Percentiles rank a stretch among this genome's conserved stretches.
Conservation (phyloP, 208 protist species). For the Trypanosoma cruzi region DNA sequence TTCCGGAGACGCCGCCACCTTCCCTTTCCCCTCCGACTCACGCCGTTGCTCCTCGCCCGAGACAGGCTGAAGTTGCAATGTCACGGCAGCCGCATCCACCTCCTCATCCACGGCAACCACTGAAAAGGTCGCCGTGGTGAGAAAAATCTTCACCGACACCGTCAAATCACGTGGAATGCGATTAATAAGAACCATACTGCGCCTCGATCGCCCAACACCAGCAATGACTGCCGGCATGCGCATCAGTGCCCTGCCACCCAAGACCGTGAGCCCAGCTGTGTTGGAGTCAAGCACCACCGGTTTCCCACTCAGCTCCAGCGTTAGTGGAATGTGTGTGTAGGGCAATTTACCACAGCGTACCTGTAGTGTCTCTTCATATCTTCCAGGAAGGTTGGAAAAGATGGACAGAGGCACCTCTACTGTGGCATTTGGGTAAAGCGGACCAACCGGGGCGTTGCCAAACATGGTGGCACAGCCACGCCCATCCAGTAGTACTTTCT, state of each 20-base stretch:
- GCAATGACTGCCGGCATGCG: slow-evolving; percentile 90
- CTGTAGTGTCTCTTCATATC: slow-evolving; percentile 70
- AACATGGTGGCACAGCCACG: slow-evolving; percentile 59
- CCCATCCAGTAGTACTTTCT: slow-evolving; percentile 78
- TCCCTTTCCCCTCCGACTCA: slow-evolving; percentile 44
- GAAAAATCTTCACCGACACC: slow-evolving; percentile 68
- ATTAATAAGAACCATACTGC: slow-evolving; percentile 75
- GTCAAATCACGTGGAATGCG: slow-evolving; percentile 85
- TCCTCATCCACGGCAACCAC: slow-evolving; percentile 77
- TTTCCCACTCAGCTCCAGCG: slow-evolving; percentile 68
- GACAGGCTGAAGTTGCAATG: slow-evolving; percentile 58
- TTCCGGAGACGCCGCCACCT: slow-evolving; percentile 49
- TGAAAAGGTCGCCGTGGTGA: slow-evolving; percentile 59
- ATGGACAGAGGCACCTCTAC: slow-evolving; percentile 44
- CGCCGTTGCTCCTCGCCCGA: slow-evolving; percentile 33
- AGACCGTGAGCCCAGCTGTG: slow-evolving; percentile 70
- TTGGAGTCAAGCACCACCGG: slow-evolving; percentile 79
- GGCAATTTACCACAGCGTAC: slow-evolving; percentile 55
- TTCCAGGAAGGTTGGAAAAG: slow-evolving; percentile 74
- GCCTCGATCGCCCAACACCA: slow-evolving; percentile 61
- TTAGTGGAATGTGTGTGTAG: slow-evolving; percentile 52
- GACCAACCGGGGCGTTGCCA: slow-evolving; percentile 15
- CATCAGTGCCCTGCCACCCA: slow-evolving; percentile 64
- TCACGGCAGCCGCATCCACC: slow-evolving; percentile 55
- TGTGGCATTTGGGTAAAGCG: slow-evolving; percentile 33